Conservation (phyloP, 2,329 filamentous ascomycete species). For the Chaetomium strumarium region DNA sequence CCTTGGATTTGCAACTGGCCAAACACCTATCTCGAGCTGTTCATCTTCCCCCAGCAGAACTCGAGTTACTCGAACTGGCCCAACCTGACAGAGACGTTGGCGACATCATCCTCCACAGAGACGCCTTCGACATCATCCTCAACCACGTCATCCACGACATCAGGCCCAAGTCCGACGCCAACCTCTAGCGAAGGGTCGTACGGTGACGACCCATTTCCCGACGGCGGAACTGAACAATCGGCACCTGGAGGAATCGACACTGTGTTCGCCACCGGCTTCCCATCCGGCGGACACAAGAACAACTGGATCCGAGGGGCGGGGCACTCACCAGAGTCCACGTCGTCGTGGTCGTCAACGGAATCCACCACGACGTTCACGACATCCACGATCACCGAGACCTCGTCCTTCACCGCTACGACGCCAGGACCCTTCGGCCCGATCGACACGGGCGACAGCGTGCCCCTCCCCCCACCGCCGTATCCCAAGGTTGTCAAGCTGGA, state of each 20-base stretch:
- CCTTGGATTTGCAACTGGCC: constrained; percentile 57
- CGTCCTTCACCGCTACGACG: constrained; percentile 11
- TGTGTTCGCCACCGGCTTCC: too few species aligned
- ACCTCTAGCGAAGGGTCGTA: too few species aligned
- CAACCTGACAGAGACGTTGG: constrained; percentile 10
- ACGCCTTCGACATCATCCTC: neutral
- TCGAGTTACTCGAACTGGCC: constrained; percentile 30
- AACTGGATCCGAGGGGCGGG: neutral
- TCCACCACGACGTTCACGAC: neutral
- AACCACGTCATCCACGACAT: neutral
- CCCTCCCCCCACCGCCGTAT: constrained; percentile 33
- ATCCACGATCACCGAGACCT: neutral
- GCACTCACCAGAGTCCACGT: neutral
- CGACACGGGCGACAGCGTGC: constrained; percentile 17
- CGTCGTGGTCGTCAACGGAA: neutral
- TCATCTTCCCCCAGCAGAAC: constrained; percentile 51
- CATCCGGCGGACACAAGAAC: neutral
- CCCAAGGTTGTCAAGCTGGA: constrained; percentile 50
- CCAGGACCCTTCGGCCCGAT: constrained; percentile 13
- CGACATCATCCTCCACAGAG: neutral
- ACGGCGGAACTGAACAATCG: too few species aligned
- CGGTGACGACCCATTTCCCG: too few species aligned
- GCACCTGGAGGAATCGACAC: too few species aligned
- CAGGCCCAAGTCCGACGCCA: too few species aligned
- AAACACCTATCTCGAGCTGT: constrained; percentile 48